A percentile compares a stretch with the other conserved stretches of the same genome.
Evolutionary conservation across 805 yeast genomes (phyloP).

Genomic region (Candida manassasensis): DNA sequence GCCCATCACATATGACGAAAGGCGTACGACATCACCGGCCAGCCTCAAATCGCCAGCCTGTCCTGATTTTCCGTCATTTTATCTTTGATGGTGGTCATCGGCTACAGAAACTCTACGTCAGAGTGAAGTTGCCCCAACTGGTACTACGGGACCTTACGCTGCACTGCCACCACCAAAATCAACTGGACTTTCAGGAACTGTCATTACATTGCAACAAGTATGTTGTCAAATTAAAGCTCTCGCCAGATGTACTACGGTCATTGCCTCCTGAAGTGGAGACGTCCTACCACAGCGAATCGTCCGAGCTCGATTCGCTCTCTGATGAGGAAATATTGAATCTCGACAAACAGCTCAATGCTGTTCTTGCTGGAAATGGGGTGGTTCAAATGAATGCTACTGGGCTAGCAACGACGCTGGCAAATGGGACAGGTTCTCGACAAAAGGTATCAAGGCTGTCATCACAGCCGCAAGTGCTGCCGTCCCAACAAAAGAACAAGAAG

Average conservation of each 20-base stretch:
- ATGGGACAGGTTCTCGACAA: too few relatives aligned
- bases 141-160: not conserved
- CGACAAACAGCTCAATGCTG: not conserved
- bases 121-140: not conserved
- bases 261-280: not conserved
- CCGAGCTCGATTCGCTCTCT: not conserved
- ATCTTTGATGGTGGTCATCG: conserved; percentile 2
- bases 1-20: too few relatives aligned
- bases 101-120: conserved; percentile 4
- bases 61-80: not conserved
- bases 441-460: too few relatives aligned
- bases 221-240: not conserved
- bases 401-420: too few relatives aligned
- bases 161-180: not conserved
- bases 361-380: not conserved
- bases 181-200: not conserved
- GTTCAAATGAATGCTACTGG: not conserved
- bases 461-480: too few relatives aligned
- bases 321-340: not conserved
- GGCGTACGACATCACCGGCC: too few relatives aligned
- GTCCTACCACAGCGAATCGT: not conserved
- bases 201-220: not conserved
- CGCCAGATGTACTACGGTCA: not conserved
- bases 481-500: too few relatives aligned
- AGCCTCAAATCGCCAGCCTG: too few relatives aligned